Evolutionary conservation across 257 asterid genomes (phyloP).

Genomic region (Solanum chiquidenum): DNA sequence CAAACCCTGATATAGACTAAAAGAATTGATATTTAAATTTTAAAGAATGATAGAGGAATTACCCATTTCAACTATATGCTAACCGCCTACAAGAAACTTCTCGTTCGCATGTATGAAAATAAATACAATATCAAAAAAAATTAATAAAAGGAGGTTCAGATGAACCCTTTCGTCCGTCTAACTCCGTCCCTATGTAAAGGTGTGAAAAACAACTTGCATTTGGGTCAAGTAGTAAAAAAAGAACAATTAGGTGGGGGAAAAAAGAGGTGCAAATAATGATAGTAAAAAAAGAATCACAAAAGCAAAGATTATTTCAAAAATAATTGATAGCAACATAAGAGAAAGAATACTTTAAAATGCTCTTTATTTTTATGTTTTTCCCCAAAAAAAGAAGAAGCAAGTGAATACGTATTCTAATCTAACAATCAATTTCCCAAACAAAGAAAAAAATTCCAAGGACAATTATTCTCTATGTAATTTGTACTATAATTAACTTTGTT

Average conservation of each 20-base stretch:
- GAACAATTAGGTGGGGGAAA: background rate
- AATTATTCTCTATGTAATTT: background rate
- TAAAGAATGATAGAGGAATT: background rate
- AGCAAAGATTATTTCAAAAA: background rate
- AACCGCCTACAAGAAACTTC: background rate
- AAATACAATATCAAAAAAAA: background rate
- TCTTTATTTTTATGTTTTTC: background rate
- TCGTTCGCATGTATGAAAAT: background rate
- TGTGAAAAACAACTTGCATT: background rate
- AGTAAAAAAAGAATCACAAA: background rate
- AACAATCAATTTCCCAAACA: slow-evolving; percentile 3
- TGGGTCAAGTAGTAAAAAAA: background rate
- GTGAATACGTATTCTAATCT: background rate
- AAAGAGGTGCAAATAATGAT: background rate
- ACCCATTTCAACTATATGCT: background rate
- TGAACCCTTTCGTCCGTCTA: background rate
- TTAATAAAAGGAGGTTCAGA: background rate
- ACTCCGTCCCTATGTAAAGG: background rate
- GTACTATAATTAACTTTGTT: background rate
- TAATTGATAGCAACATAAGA: background rate
- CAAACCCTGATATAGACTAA: background rate
- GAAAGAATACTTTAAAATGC: background rate
- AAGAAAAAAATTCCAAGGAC: background rate
- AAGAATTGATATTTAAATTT: background rate
- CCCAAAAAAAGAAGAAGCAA: background rate